Evolutionary conservation across 352 stramenopile genomes (phyloP), one percentile per base, ranked within the genome.

Genomic region (Blastocystis sp.): DNA sequence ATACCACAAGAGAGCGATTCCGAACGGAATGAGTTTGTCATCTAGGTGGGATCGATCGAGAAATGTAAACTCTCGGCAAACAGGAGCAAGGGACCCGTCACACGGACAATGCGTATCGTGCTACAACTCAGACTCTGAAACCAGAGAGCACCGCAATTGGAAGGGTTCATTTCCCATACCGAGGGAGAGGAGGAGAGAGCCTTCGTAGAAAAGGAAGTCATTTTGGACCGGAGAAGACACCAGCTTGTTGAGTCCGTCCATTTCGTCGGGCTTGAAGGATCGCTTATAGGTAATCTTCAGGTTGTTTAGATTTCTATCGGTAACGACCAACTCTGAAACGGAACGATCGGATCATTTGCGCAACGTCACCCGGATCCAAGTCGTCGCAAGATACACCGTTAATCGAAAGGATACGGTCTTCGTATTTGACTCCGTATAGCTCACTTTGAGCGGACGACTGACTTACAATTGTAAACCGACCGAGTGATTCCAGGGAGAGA

Each of bases 1-100:
- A 24, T 73, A 73, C 61, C 61, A 73, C 14, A 73, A 24, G 14
- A 73, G 38, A 4, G 61, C 61, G 18, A 73, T 51, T 44, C 61
- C 61, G 44, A 51, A 73, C 7, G 61, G 61, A 51, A 73, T 73
- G 4, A 73, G 61, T 27, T 51, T 16, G 18, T 34, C 18, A 21
- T 51, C 29, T 51, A 73, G 3, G 4, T 11, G 9, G 21, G n/a
- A 67, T 44, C 7, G 1, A 32, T 6, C 21, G 38, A 24, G 16
- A 8, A 67, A 67, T 11, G 21, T 34, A 32, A 42, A 51, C 61
- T 73, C 14, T 73, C 36, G 2, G 61, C 61, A 46, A 27, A 51
- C n/a, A 16, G 61, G 0, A 73, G 36, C 24, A 73, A 38, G 1
- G 61, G 61, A 73, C 32, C 61, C 1, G 61, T 51, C 0, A 73